These are phyloP conservation scores for Galeopsis tetrahit DNA, from an alignment of 257 asterid genomes.

Conservation along the genomic window DNA sequence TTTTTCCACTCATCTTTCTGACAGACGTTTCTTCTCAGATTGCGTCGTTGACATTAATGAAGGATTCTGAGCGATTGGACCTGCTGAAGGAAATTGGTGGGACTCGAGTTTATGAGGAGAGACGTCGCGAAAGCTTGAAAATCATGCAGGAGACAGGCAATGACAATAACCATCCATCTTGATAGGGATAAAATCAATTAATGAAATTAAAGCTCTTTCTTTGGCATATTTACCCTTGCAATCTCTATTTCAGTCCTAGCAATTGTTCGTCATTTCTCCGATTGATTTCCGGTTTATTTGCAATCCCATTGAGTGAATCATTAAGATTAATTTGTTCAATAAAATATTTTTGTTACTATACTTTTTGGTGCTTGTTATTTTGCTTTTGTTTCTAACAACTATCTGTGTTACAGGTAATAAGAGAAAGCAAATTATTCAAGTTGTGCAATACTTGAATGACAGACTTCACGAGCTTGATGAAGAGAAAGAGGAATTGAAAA, in stretches of 20 bases:
- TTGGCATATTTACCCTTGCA: too few relatives aligned
- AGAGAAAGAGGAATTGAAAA: conserved; percentile 94
- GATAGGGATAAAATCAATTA: too few relatives aligned
- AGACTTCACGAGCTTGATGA: conserved; percentile 96
- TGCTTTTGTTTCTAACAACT: conserved; percentile 36
- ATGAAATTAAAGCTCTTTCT: too few relatives aligned
- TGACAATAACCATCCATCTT: too few relatives aligned
- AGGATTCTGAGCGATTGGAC: conserved; percentile 95
- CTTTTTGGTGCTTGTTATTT: conserved; percentile 32
- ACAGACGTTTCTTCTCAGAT: conserved; percentile 57
- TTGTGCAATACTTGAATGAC: conserved; percentile 96
- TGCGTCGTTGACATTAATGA: conserved; percentile 91
- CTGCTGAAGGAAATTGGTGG: conserved; percentile 99
- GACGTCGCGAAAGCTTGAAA: conserved; percentile 98
- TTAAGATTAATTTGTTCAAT: too few relatives aligned
- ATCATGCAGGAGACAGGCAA: conserved; percentile 97
- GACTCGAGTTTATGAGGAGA: conserved; percentile 97
- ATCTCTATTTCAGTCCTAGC: too few relatives aligned
- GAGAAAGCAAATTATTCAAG: conserved; percentile 95
- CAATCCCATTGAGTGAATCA: too few relatives aligned
- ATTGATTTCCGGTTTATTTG: too few relatives aligned
- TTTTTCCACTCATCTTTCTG: conserved; percentile 38
- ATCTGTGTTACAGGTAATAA: conserved; percentile 69
- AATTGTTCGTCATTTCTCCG: too few relatives aligned
- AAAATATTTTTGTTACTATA: conserved; percentile 30